Conservation (phyloP, 2,329 filamentous ascomycete species). For the Cladosporium sp. region DNA sequence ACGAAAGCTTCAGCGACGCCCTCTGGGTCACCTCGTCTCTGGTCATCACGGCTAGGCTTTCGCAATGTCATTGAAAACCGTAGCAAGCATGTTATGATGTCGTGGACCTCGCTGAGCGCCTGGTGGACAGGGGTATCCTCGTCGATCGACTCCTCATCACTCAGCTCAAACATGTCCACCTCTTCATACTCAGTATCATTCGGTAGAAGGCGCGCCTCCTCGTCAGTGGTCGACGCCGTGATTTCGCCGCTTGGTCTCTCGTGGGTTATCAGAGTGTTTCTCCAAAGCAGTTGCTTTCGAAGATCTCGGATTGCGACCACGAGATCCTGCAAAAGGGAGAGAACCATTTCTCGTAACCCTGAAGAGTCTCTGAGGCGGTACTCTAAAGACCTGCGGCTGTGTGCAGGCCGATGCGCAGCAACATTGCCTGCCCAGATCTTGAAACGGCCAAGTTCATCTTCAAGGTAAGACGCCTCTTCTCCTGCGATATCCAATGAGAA, state of each 20-base stretch:
- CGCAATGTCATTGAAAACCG: conserved; percentile 36
- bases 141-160: conserved; percentile 3
- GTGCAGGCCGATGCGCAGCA: conserved; percentile 33
- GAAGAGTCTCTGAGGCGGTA: conserved; percentile 37
- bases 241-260: not conserved
- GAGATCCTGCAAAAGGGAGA: conserved; percentile 26
- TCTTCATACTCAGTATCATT: not conserved
- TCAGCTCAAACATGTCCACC: conserved; percentile 7
- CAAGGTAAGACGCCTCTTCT: conserved; percentile 29
- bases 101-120: conserved; percentile 26
- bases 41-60: conserved; percentile 37
- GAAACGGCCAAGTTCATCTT: conserved; percentile 35
- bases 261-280: too few species aligned
- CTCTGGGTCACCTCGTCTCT: conserved; percentile 21
- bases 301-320: conserved; percentile 24
- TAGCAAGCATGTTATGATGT: conserved; percentile 35
- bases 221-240: not conserved
- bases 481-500: not conserved
- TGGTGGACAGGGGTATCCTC: not conserved
- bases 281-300: not conserved
- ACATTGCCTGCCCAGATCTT: conserved; percentile 39
- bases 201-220: not conserved
- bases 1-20: not conserved
- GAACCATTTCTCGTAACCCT: conserved; percentile 18
- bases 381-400: conserved; percentile 36